Percentiles rank a stretch among this genome's conserved stretches.
These are phyloP conservation scores for Hippophae rhamnoides DNA, from an alignment of 306 rosid species.

Conservation along the genomic window DNA sequence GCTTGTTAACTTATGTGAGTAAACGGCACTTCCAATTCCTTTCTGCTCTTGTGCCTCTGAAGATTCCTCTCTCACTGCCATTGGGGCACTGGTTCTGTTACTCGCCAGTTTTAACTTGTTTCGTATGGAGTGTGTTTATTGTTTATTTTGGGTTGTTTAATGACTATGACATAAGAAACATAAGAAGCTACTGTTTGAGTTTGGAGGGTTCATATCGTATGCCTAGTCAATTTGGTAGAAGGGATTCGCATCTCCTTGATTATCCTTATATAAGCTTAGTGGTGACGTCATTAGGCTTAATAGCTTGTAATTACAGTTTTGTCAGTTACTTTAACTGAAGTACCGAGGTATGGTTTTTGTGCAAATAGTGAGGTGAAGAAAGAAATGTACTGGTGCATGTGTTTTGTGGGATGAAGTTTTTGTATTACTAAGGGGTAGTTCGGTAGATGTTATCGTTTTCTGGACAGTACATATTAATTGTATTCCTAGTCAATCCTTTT, in stretches of 20 bases:
- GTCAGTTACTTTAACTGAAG: conserved; percentile 27
- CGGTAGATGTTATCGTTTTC: conserved; percentile 25
- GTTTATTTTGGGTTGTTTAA: conserved; percentile 30
- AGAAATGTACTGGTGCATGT: conserved; percentile 24
- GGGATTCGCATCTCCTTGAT: conserved; percentile 23
- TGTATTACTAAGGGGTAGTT: conserved; percentile 7
- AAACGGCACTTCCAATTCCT: conserved; percentile 34
- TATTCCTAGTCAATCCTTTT: not conserved
- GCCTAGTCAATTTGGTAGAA: conserved; percentile 38
- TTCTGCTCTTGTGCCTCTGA: conserved; percentile 39
- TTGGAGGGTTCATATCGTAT: conserved; percentile 30
- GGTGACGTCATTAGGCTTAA: not conserved
- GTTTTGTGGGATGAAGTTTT: conserved; percentile 30
- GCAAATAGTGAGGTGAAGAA: conserved; percentile 28
- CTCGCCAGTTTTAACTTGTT: conserved; percentile 52
- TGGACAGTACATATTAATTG: conserved; percentile 5
- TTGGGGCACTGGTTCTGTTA: conserved; percentile 68
- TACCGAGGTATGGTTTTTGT: conserved; percentile 21
- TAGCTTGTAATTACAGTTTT: not conserved
- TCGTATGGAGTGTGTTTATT: conserved; percentile 68
- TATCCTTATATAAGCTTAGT: conserved; percentile 11
- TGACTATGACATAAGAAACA: conserved; percentile 19
- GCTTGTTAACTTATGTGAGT: conserved; percentile 43
- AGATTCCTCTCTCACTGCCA: conserved; percentile 50
- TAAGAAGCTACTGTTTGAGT: conserved; percentile 30